Conservation (phyloP, 2,329 filamentous ascomycete species). For the Helminthosporium solani region DNA sequence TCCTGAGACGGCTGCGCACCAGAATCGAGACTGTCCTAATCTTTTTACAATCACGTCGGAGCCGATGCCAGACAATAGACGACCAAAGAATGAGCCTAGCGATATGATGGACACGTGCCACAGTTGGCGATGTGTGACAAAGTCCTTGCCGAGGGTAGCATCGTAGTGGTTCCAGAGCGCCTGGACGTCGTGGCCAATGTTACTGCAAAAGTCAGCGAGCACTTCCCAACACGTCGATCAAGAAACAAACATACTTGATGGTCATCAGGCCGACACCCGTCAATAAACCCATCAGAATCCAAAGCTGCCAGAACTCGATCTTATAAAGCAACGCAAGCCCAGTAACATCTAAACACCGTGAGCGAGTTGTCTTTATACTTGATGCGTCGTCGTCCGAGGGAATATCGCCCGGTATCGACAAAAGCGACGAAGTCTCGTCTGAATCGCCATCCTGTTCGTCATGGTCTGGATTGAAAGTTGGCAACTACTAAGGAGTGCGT, state of each 20-base stretch:
- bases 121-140: slow-evolving; percentile 78
- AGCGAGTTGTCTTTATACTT: slow-evolving; percentile 69
- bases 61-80: slow-evolving; percentile 72
- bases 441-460: slow-evolving; percentile 47
- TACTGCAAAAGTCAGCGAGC: slow-evolving; percentile 55
- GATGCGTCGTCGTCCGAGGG: slow-evolving; percentile 47
- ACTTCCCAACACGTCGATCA: slow-evolving; percentile 32
- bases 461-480: slow-evolving; percentile 39
- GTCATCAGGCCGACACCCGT: slow-evolving; percentile 96
- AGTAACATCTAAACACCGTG: slow-evolving; percentile 85
- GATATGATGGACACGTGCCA: slow-evolving; percentile 96
- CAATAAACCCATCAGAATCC: slow-evolving; percentile 82
- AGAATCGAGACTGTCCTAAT: slow-evolving; percentile 77
- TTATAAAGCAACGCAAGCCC: slow-evolving; percentile 72
- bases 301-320: slow-evolving; percentile 88
- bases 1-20: slow-evolving; percentile 82
- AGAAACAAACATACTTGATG: slow-evolving; percentile 76
- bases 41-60: slow-evolving; percentile 87
- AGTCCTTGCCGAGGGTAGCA: slow-evolving; percentile 66
- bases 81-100: slow-evolving; percentile 78
- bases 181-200: slow-evolving; percentile 88
- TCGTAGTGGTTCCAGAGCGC: slow-evolving; percentile 89
- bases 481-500: slow-evolving; percentile 28
- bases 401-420: slow-evolving; percentile 65
- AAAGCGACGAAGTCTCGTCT: slow-evolving; percentile 78